Conservation (phyloP, 257 asterid genomes). For the Nicotiana knightiana region DNA sequence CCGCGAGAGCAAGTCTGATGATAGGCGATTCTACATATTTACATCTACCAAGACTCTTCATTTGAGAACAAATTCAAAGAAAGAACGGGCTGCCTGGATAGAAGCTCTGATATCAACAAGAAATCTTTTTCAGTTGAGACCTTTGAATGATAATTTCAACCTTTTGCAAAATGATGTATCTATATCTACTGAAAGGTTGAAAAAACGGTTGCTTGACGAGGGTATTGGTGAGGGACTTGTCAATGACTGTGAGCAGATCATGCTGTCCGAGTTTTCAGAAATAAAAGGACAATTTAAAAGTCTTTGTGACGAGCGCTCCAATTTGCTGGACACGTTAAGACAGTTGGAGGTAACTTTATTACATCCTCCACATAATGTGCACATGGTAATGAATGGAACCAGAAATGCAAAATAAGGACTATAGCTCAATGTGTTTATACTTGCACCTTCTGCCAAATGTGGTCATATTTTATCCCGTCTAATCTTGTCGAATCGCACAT, state of each 20-base stretch:
- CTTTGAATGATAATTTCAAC: conserved; percentile 44
- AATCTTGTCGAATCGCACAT: neutral
- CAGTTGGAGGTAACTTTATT: conserved; percentile 67
- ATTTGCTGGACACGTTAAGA: conserved; percentile 69
- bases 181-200: conserved; percentile 70
- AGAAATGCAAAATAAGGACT: neutral
- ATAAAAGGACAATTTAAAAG: conserved; percentile 65
- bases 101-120: conserved; percentile 66
- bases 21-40: conserved; percentile 79
- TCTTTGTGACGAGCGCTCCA: conserved; percentile 73
- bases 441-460: neutral
- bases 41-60: conserved; percentile 93
- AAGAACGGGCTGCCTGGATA: conserved; percentile 84
- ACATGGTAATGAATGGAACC: neutral
- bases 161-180: conserved; percentile 59
- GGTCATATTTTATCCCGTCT: neutral
- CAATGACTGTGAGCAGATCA: conserved; percentile 81
- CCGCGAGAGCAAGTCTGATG: conserved; percentile 91
- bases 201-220: conserved; percentile 68
- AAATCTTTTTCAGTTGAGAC: conserved; percentile 53
- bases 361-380: neutral
- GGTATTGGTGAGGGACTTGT: conserved; percentile 72
- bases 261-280: conserved; percentile 80
- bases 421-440: neutral
- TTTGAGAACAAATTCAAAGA: conserved; percentile 63